Base-by-base conservation (phyloP, 495 filamentous ascomycete genomes). In the Tuber indicum region DNA sequence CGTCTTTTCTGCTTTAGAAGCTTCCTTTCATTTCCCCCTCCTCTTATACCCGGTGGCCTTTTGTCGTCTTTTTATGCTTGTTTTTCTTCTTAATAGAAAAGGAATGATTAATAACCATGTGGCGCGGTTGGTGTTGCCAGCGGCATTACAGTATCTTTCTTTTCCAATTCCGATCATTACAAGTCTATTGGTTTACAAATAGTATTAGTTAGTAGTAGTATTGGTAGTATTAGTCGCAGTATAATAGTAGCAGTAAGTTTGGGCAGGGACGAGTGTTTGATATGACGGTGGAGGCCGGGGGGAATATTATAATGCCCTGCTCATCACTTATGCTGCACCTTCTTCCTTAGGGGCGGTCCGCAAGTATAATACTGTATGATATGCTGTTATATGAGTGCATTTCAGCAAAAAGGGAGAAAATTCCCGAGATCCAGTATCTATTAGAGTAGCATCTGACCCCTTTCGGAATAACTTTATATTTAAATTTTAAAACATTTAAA, bases 31-130 rank as follows among this genome's bases (percentile, higher is more conserved):
- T 5, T 72, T 21, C 10, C n/a, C 26, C 1, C 16, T 72, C 1
- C 36, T 39, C 17, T 73, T 45, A 58, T 58, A 58, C 23, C 49
- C 23, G 49, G 49, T 58, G 49, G 49, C 49, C n/a, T 58, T 23
- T 58, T 69, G 39, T 72, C 71, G n/a, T 76, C 66, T 73, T 41
- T 80, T 69, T 16, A 32, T 32, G 32, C 32, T 32, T 32, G 32
- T 32, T 14, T 43, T n/a, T 74, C 62, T 32, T 47, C 32, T 32
- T 32, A 32, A 58, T 12, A 58, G 23, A 58, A 58, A 58, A 58
- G n/a, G 49, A 58, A 23, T 23, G 23, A 58, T 58, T n/a, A 58
- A 58, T 58, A 42, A 58, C n/a, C 3, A n/a, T 58, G 12, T 7
- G 49, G 49, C 21, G 49, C n/a, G 49, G 49, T 58, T 12, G 23